Percentiles rank a stretch among this genome's conserved stretches.
Evolutionary conservation across 768 basidiomycete genomes (phyloP).

Genomic region (Boletus rubescentipes): DNA sequence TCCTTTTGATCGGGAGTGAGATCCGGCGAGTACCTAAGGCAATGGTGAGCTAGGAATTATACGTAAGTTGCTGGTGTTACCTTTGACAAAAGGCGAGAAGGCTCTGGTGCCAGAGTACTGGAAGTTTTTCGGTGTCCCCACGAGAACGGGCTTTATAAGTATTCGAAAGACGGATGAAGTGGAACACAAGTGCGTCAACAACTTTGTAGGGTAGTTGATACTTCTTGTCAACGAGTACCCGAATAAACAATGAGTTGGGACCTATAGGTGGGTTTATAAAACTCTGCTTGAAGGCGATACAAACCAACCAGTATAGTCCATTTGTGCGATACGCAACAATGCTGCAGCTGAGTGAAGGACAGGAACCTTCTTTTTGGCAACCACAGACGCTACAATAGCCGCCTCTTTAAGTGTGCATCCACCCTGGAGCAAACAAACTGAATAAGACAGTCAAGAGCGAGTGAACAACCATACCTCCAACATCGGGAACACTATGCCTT

Average conservation of each 20-base stretch:
- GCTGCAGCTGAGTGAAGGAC: slow-evolving; percentile 97
- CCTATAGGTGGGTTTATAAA: slow-evolving; percentile 39
- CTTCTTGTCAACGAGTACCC: slow-evolving; percentile 96
- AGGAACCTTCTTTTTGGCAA: slow-evolving; percentile 89
- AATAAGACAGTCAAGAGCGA: slow-evolving; percentile 29
- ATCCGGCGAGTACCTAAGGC: slow-evolving; percentile 82
- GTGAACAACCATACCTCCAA: slow-evolving; percentile 64
- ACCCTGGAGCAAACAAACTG: slow-evolving; percentile 37
- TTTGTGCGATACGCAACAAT: slow-evolving; percentile 85
- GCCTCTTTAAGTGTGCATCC: slow-evolving; percentile 94
- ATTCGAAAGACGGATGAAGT: slow-evolving; percentile 95
- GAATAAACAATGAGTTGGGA: slow-evolving; percentile 95
- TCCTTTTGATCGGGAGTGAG: slow-evolving; percentile 97
- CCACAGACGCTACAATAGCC: slow-evolving; percentile 87
- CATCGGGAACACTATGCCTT: slow-evolving; percentile 94
- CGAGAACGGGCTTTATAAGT: slow-evolving; percentile 72
- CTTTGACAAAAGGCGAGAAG: slow-evolving; percentile 92
- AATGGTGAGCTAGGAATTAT: background rate
- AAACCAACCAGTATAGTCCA: slow-evolving; percentile 86
- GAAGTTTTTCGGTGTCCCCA: slow-evolving; percentile 76
- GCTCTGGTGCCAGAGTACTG: slow-evolving; percentile 99
- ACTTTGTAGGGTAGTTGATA: slow-evolving; percentile 98
- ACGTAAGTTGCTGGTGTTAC: slow-evolving; percentile 38
- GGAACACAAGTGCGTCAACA: slow-evolving; percentile 94
- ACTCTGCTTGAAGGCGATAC: background rate